These are phyloP conservation scores for Phialophora verrucosa DNA, from an alignment of 2,329 filamentous ascomycete species.

Conservation along the genomic window DNA sequence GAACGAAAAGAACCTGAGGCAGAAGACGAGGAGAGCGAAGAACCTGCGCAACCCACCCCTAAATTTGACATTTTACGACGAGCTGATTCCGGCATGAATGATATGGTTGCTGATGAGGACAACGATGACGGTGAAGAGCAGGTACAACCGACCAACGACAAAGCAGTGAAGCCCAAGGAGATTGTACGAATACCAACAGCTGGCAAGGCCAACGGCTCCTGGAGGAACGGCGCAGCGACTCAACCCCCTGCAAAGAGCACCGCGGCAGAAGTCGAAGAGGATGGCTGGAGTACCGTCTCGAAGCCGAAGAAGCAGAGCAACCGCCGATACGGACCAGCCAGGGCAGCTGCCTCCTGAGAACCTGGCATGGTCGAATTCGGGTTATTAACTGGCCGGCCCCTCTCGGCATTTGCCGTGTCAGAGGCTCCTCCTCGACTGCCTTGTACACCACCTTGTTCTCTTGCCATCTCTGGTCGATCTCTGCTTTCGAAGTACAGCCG, in stretches of 20 bases:
- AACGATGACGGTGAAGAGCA: conserved; percentile 51
- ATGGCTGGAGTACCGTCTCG: conserved; percentile 57
- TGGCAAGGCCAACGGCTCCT: conserved; percentile 50
- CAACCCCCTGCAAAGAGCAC: conserved; percentile 42
- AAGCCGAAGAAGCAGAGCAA: conserved; percentile 49
- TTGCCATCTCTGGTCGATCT: conserved; percentile 22
- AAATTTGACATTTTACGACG: conserved; percentile 63
- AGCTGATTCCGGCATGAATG: conserved; percentile 54
- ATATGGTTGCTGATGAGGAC: conserved; percentile 57
- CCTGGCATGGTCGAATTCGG: conserved; percentile 45
- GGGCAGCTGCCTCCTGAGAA: conserved; percentile 48
- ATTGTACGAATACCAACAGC: conserved; percentile 53
- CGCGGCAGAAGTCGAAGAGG: conserved; percentile 48
- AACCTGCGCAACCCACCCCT: conserved; percentile 45
- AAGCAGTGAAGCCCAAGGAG: conserved; percentile 63
- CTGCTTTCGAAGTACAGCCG: conserved; percentile 17
- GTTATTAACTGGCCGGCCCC: neutral
- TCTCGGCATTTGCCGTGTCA: conserved; percentile 2
- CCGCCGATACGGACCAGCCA: conserved; percentile 48
- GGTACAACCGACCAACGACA: conserved; percentile 46
- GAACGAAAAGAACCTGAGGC: conserved; percentile 39
- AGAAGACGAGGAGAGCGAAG: conserved; percentile 37
- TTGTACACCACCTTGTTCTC: conserved; percentile 32
- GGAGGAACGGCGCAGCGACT: conserved; percentile 43
- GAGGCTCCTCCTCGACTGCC: conserved; percentile 4